Evolutionary conservation across 352 stramenopile species (phyloP).

Genomic region (Phytophthora foliorum): DNA sequence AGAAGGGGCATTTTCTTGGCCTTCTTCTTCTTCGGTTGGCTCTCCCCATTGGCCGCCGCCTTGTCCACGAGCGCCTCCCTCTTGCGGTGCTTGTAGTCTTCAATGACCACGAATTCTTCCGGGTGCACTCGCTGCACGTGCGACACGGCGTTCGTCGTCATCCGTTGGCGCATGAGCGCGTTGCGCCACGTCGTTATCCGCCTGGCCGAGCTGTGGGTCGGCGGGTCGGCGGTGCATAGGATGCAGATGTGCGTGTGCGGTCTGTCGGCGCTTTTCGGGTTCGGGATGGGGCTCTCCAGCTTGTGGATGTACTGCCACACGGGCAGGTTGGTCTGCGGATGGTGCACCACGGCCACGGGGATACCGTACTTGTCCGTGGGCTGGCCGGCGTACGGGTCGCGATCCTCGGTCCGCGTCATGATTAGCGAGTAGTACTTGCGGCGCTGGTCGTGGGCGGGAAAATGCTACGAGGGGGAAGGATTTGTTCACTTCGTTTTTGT

Average conservation of each 20-base stretch:
- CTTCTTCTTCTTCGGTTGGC: conserved; percentile 26
- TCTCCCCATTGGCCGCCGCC: neutral
- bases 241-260: conserved; percentile 50
- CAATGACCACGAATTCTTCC: conserved; percentile 29
- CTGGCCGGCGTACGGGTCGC: conserved; percentile 16
- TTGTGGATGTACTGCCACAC: conserved; percentile 55
- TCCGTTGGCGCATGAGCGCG: conserved; percentile 48
- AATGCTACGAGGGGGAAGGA: conserved; percentile 24
- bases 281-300: conserved; percentile 29
- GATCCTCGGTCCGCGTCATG: conserved; percentile 14
- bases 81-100: conserved; percentile 35
- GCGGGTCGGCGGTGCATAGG: conserved; percentile 30
- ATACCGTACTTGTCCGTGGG: conserved; percentile 39
- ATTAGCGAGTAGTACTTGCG: conserved; percentile 22
- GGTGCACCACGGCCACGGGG: conserved; percentile 31
- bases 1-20: conserved; percentile 1
- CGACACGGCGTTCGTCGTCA: conserved; percentile 50
- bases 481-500: conserved; percentile 21
- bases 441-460: neutral
- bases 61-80: conserved; percentile 9
- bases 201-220: conserved; percentile 9
- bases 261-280: conserved; percentile 25
- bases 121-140: conserved; percentile 47
- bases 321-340: conserved; percentile 38
- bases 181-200: conserved; percentile 26